Conservation (phyloP, 306 rosid species). For the Oemleria cerasiformis region DNA sequence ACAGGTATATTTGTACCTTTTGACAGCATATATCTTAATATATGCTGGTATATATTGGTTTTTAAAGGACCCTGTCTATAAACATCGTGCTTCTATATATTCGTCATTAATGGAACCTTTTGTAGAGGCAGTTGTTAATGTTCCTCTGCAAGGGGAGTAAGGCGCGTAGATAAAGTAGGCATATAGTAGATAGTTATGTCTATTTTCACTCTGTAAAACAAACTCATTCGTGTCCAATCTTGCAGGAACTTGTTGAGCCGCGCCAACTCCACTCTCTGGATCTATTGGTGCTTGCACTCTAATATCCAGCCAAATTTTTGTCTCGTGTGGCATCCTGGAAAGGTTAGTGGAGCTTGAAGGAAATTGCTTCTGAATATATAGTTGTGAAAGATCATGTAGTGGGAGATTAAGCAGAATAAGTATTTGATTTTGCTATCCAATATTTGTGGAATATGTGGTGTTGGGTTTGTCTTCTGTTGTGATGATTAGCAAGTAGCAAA, state of each 20-base stretch:
- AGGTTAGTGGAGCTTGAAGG: background rate
- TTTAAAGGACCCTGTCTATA: background rate
- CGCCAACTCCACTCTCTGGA: background rate
- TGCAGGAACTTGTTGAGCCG: conserved; percentile 7
- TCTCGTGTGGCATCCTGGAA: background rate
- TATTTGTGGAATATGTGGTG: background rate
- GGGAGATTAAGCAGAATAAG: background rate
- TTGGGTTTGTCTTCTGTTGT: background rate
- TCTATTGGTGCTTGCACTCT: background rate
- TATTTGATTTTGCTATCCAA: background rate
- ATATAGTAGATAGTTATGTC: background rate
- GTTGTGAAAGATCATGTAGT: background rate
- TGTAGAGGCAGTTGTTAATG: background rate
- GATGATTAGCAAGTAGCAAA: background rate
- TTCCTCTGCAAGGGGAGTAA: background rate
- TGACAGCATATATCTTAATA: background rate
- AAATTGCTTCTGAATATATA: background rate
- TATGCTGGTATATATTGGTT: background rate
- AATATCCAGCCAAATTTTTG: background rate
- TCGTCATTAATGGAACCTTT: background rate
- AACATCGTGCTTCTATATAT: background rate
- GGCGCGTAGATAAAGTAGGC: background rate
- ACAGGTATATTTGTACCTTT: too few relatives aligned
- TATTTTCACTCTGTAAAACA: background rate
- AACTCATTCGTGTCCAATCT: background rate